phyloP scores from a whole-genome alignment of 1,284 basidiomycete genomes.

The Wolfiporia cocos region DNA sequence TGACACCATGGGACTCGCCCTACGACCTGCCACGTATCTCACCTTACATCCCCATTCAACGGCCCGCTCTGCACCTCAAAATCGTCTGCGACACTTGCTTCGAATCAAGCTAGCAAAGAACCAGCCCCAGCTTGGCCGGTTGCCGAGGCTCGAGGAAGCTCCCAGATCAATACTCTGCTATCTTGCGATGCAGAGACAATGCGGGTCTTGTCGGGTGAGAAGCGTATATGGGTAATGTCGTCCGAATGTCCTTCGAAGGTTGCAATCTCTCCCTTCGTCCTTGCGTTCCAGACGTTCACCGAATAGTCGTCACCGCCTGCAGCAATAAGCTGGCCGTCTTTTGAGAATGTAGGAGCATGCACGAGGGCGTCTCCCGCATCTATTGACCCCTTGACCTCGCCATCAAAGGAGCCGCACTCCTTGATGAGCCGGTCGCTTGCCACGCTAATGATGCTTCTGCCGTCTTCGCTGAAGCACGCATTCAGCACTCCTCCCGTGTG shows the following conservation, averaged over 20 bases:
- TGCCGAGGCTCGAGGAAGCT: no score
- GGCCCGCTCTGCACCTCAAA: no score
- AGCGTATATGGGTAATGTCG: constrained; percentile 1
- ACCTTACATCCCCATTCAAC: no score
- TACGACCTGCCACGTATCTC: no score
- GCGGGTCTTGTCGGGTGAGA: constrained; percentile 5
- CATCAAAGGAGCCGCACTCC: constrained; percentile 7
- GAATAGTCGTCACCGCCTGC: constrained; percentile 7
- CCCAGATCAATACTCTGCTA: constrained; percentile 8
- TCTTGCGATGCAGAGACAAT: constrained; percentile 9
- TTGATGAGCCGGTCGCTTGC: constrained; percentile 7
- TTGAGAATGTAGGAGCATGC: constrained; percentile 6
- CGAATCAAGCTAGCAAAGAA: no score
- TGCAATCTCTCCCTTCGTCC: not conserved
- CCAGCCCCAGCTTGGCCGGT: no score
- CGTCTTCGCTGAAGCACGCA: constrained; percentile 10
- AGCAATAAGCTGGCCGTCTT: constrained; percentile 3
- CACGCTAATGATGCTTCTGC: constrained; percentile 5
- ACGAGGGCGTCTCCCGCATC: constrained; percentile 3
- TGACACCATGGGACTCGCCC: no score
- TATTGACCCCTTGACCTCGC: not conserved
- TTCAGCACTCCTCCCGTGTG: constrained; percentile 10
- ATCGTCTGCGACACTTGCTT: no score
- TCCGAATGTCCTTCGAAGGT: constrained; percentile 13
- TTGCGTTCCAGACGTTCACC: constrained; percentile 7